Evolutionary conservation across 169 alveolate species (phyloP).

Genomic region (Toxoplasma gondii): DNA sequence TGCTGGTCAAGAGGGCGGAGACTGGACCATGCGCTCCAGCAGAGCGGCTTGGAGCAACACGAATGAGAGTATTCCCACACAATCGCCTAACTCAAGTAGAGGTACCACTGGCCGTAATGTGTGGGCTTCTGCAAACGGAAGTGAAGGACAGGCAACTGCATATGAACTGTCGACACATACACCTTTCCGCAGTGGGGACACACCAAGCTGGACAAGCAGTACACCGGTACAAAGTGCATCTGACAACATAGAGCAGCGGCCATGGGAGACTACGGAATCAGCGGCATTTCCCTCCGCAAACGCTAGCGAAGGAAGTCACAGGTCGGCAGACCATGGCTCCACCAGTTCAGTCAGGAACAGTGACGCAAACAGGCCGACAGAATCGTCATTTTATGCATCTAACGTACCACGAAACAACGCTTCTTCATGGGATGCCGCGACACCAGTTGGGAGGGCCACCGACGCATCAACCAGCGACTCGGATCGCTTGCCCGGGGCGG

Average conservation of each 20-base stretch:
- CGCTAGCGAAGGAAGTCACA: background rate
- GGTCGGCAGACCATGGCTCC: background rate
- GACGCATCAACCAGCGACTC: background rate
- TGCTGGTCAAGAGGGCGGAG: background rate
- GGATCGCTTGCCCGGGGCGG: background rate
- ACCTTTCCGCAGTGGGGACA: background rate
- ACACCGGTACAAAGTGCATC: background rate
- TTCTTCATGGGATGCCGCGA: background rate
- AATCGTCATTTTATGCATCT: background rate
- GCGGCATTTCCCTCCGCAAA: background rate
- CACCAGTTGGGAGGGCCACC: background rate
- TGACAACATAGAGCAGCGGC: background rate
- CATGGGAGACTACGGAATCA: background rate
- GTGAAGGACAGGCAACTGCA: background rate
- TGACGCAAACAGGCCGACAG: background rate
- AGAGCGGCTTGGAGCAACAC: background rate
- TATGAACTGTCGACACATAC: background rate
- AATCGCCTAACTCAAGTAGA: background rate
- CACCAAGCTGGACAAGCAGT: background rate
- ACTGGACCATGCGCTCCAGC: background rate
- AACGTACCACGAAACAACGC: background rate
- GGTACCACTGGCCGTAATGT: background rate
- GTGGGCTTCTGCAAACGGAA: background rate
- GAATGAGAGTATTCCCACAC: background rate
- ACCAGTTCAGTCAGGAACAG: background rate